Conservation (phyloP, 1,284 basidiomycete species). For the Cryptococcus sp. region DNA sequence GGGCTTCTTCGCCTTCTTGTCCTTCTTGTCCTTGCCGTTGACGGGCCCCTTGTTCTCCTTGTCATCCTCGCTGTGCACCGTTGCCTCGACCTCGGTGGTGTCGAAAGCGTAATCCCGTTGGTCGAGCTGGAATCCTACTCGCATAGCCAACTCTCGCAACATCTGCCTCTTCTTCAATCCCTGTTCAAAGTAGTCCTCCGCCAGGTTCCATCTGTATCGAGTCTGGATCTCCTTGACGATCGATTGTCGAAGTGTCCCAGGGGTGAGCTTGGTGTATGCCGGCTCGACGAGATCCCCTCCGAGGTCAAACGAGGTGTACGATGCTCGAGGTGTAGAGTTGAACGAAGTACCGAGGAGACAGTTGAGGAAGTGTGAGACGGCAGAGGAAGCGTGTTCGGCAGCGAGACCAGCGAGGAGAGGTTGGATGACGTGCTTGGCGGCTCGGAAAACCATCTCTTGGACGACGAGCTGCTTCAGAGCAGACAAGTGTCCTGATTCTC, state of each 20-base stretch:
- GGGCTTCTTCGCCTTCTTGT: slow-evolving; percentile 33
- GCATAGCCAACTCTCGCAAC: slow-evolving; percentile 51
- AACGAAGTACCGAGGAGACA: slow-evolving; percentile 51
- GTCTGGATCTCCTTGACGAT: slow-evolving; percentile 47
- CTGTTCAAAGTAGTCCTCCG: slow-evolving; percentile 41
- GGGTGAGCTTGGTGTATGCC: slow-evolving; percentile 50
- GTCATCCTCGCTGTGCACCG: slow-evolving; percentile 18
- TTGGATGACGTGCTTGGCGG: slow-evolving; percentile 53
- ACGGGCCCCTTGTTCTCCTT: slow-evolving; percentile 15
- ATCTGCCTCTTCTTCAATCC: slow-evolving; percentile 48
- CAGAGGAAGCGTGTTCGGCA: slow-evolving; percentile 44
- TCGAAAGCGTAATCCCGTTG: slow-evolving; percentile 50
- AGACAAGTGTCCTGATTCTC: slow-evolving; percentile 26
- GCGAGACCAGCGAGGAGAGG: slow-evolving; percentile 42
- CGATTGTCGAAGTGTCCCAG: slow-evolving; percentile 46
- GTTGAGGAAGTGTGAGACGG: slow-evolving; percentile 56
- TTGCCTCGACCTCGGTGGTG: slow-evolving; percentile 18
- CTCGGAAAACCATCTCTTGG: slow-evolving; percentile 56
- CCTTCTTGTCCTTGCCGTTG: slow-evolving; percentile 31
- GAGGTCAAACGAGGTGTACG: slow-evolving; percentile 41
- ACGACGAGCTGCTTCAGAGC: slow-evolving; percentile 45
- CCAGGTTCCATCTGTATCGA: slow-evolving; percentile 52
- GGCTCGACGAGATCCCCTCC: slow-evolving; percentile 24
- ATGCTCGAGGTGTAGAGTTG: slow-evolving; percentile 47
- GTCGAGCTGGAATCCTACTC: slow-evolving; percentile 53